These are phyloP conservation scores for Dryas alaskensis DNA, from an alignment of 306 rosid genomes.

Conservation along the genomic window DNA sequence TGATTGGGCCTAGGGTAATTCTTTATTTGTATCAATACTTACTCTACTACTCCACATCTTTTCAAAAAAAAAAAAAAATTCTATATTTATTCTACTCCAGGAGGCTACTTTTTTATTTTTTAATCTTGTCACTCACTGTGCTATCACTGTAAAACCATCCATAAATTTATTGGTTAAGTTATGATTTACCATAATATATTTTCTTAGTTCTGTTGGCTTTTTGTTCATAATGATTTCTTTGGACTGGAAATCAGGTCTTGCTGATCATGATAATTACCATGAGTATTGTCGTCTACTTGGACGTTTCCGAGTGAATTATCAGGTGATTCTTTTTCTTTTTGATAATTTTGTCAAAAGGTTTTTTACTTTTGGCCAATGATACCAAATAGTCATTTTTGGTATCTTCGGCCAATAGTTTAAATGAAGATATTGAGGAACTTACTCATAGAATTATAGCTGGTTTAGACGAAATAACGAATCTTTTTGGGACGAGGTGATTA, in stretches of 20 bases:
- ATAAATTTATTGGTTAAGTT: slow-evolving; percentile 14
- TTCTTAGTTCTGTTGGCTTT: slow-evolving; percentile 15
- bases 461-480: too few relatives aligned
- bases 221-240: slow-evolving; percentile 25
- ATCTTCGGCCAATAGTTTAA: background rate
- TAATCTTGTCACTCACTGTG: background rate
- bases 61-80: background rate
- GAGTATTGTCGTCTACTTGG: slow-evolving; percentile 99
- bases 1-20: background rate
- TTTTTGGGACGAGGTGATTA: too few relatives aligned
- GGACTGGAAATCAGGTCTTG: slow-evolving; percentile 67
- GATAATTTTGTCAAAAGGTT: slow-evolving; percentile 22
- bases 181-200: background rate
- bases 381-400: background rate
- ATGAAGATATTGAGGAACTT: background rate
- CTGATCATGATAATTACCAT: slow-evolving; percentile 97
- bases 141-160: background rate
- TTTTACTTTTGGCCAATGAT: slow-evolving; percentile 3
- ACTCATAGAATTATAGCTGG: background rate
- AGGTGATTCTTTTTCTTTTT: slow-evolving; percentile 43
- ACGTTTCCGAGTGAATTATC: slow-evolving; percentile 94
- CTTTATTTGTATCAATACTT: background rate
- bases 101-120: background rate
- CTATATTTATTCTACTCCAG: background rate
- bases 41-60: background rate